phyloP scores from a whole-genome alignment of 768 basidiomycete species.

The Filobasidium floriforme region DNA sequence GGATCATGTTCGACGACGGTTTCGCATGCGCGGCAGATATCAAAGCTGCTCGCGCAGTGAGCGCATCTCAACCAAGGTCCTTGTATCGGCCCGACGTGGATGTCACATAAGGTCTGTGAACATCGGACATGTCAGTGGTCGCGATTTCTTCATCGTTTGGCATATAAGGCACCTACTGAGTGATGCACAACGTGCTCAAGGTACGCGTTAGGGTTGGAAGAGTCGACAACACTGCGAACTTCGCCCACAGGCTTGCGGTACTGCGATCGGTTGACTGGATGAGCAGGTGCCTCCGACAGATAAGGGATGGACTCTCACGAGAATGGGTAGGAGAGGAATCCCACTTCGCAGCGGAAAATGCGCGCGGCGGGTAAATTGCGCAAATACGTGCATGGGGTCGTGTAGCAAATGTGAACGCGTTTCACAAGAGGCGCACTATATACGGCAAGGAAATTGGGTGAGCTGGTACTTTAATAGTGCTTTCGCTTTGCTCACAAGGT shows the following conservation, averaged over 20 bases:
- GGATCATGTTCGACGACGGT: constrained; percentile 70
- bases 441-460: neutral
- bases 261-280: neutral
- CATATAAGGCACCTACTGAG: constrained; percentile 21
- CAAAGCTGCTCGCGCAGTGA: constrained; percentile 62
- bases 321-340: constrained; percentile 58
- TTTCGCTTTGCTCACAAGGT: constrained; percentile 54
- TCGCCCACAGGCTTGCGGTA: constrained; percentile 21
- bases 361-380: constrained; percentile 76
- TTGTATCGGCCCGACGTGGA: constrained; percentile 70
- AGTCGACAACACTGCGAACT: constrained; percentile 18
- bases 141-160: neutral
- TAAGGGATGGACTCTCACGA: constrained; percentile 50
- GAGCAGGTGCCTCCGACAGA: no score
- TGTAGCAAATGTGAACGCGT: constrained; percentile 67
- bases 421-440: constrained; percentile 75
- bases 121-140: neutral
- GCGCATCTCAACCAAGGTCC: constrained; percentile 88
- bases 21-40: constrained; percentile 81
- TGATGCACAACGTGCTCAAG: constrained; percentile 36
- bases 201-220: constrained; percentile 29
- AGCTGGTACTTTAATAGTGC: neutral
- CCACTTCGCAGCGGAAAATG: constrained; percentile 55
- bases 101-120: constrained; percentile 75
- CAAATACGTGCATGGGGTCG: constrained; percentile 76